These are phyloP conservation scores for Hippophae gyantsensis DNA, from an alignment of 306 rosid species.

Conservation along the genomic window DNA sequence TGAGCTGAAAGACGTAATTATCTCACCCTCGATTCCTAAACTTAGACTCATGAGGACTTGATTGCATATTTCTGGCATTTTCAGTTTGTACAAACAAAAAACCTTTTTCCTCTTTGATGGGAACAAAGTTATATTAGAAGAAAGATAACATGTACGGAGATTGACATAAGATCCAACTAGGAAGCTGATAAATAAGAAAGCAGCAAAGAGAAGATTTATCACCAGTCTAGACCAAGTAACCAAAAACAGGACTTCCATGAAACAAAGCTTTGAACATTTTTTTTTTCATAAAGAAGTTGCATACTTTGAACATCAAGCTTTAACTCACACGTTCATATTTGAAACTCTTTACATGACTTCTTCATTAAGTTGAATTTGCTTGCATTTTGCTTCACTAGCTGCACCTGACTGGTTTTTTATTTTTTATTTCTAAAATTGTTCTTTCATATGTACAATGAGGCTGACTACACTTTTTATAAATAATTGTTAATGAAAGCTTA, in stretches of 20 bases:
- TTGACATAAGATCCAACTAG: no score
- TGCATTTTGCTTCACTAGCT: not conserved
- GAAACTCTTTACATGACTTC: not conserved
- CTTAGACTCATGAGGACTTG: not conserved
- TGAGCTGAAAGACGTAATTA: slow-evolving; percentile 71
- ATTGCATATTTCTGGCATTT: not conserved
- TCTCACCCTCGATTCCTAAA: slow-evolving; percentile 18
- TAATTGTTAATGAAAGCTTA: not conserved
- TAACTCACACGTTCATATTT: not conserved
- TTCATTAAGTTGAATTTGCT: not conserved
- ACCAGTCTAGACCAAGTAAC: no score
- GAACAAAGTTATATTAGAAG: no score
- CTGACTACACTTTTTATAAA: not conserved
- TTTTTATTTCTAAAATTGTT: not conserved
- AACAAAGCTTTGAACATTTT: no score
- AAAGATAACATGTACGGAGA: no score
- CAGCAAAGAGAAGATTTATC: no score
- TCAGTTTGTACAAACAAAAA: no score
- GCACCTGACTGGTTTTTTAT: not conserved
- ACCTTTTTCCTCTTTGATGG: no score
- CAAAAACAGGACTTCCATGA: no score
- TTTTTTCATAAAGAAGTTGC: no score
- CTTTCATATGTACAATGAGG: not conserved
- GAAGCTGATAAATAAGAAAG: no score
- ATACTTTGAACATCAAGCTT: no score